Base-by-base conservation (phyloP, 2,329 filamentous ascomycete genomes). In the Didymella keratinophila region DNA sequence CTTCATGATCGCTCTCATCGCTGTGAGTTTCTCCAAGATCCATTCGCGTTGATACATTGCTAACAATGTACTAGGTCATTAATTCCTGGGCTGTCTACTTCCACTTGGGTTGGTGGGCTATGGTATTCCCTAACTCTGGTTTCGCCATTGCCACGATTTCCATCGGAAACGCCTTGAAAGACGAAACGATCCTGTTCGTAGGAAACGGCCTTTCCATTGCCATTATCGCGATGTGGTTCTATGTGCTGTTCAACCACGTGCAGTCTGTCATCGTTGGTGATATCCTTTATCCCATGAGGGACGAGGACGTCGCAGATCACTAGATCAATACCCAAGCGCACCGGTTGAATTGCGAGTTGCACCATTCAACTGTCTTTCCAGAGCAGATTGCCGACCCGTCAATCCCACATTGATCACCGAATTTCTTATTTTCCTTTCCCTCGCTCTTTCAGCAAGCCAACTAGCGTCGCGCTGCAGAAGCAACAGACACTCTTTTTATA, bases 31-130 rank as follows among this genome's bases (percentile, higher is more conserved):
- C 9, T 4, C 6, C 14, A 39, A 18, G 14, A 28, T 9, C 4
- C 10, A 16, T 6, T 11, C 4, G 21, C 20, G 9, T 30, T 14
- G 14, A n/a, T 9, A 82, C 4, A 9, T 18, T 10, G 23, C 62
- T 72, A 52, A 71, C 41, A 23, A 18, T 3, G 7, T n/a, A 12
- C 25, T 30, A 75, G 72, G 69, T 71, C n/a, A 65, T 74, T 46
- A 68, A 72, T 42, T 68, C 67, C 21, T 71, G 69, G 58, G 69
- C 71, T 28, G 68, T 74, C 14, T 87, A 86, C 83, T 83, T 87
- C 85, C 70, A 65, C 81, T 78, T 89, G 2, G 85, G 84, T 0
- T 89, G 86, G 86, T 89, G 85, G 83, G 85, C 86, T 0, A 82
- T 86, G 72, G 76, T 80, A 0, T 80, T 79, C 60, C 78, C 78